A percentile compares a stretch with the other conserved stretches of the same genome.
phyloP scores from a whole-genome alignment of 495 filamentous ascomycete genomes.

The Podospora pseudoanserina region DNA sequence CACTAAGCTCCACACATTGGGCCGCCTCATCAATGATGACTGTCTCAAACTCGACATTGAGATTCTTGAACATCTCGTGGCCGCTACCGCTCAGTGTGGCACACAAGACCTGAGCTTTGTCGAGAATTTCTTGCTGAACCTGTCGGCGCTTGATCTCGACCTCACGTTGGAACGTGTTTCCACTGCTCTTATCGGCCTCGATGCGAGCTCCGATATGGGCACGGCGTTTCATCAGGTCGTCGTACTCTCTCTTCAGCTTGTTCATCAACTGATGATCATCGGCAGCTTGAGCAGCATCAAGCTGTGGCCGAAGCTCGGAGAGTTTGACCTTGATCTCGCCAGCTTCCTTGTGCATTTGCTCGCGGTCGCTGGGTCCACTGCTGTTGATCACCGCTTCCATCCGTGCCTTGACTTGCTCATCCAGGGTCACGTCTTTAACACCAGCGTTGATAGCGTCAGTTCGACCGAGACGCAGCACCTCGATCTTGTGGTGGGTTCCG shows the following conservation, averaged over 20 bases:
- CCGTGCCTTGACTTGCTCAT: constrained; percentile 78
- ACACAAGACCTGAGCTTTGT: constrained; percentile 87
- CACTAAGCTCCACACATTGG: constrained; percentile 95
- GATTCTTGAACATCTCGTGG: constrained; percentile 93
- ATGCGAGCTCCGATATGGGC: constrained; percentile 70
- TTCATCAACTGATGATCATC: constrained; percentile 53
- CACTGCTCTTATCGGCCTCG: constrained; percentile 78
- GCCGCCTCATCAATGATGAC: constrained; percentile 98
- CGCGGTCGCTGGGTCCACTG: constrained; percentile 57
- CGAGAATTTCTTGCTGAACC: constrained; percentile 85
- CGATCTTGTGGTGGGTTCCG: constrained; percentile 67
- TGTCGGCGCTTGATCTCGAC: constrained; percentile 79
- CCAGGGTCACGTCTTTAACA: constrained; percentile 87
- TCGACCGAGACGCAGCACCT: constrained; percentile 85
- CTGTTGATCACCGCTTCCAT: constrained; percentile 52
- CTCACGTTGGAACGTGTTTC: constrained; percentile 70
- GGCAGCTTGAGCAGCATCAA: constrained; percentile 66
- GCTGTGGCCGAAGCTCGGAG: constrained; percentile 57
- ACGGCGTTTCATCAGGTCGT: constrained; percentile 70
- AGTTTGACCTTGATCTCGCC: constrained; percentile 69
- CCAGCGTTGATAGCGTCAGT: constrained; percentile 89
- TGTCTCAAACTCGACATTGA: constrained; percentile 96
- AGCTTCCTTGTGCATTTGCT: constrained; percentile 79
- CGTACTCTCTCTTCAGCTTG: constrained; percentile 74
- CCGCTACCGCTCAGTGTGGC: constrained; percentile 93